Evolutionary conservation across 371 early-diverging fungal species (phyloP), one percentile per base, ranked within the genome.

Genomic region (Ordospora pajunii): DNA sequence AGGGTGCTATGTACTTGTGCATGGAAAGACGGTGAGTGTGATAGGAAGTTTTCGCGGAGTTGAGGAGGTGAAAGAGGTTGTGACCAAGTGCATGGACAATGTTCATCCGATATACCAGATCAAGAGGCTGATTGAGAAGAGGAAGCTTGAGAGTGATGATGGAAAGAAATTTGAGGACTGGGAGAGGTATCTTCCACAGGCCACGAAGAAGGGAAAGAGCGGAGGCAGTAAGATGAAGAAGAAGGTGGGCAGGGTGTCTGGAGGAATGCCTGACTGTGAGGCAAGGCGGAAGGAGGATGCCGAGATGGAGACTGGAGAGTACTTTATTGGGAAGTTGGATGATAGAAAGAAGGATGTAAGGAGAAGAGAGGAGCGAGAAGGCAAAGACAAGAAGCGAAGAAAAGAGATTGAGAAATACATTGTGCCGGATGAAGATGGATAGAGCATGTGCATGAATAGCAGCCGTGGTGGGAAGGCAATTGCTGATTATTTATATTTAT

Each of bases 91-190:
- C 80, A 92, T 99, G 91, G 63, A 79, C 25, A 99, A 99, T 84
- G 87, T 96, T 32, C 99, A 99, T 83, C 99, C 99, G 14, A 93
- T 97, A 76, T 97, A 96, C 85, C 93, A 96, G 82, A 95, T 99
- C 84, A 97, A 97, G 86, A 89, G 88, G 86, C 77, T 97, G 44
- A 96, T 99, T 94, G 93, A 96, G 81, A 93, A 93, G 78, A 89
- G 93, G 64, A 96, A 99, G 81, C 86, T 99, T 37, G 92, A 91
- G 37, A 94, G 94, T 81, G 97, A 97, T 85, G 91, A 91, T 0
- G 91, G 90, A 69, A 87, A 95, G 73, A 91, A 92, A 46, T 88
- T 89, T 44, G 97, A 96, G 83, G 90, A 90, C 19, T 99, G 99
- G 99, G 95, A 95, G 71, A 87, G 96, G 62, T 97, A 95, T 86